Evolutionary conservation across 352 stramenopile species (phyloP), one percentile per base, ranked within the genome.

Genomic region (Globisporangium abappressorium): DNA sequence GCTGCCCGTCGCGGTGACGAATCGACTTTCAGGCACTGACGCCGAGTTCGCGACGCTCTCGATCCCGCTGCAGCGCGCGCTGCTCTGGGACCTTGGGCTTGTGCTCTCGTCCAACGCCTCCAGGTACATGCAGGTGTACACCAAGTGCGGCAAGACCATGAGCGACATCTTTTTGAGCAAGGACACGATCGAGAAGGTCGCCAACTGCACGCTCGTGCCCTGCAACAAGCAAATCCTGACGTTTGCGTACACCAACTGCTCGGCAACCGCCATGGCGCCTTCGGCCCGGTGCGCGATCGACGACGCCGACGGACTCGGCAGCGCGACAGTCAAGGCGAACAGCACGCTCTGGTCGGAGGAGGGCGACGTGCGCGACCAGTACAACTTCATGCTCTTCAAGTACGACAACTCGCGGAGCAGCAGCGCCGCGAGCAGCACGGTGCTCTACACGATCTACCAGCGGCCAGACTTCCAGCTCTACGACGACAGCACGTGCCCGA

Each of bases 381-480:
- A 71, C 5, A 64, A 85, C 59, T 76, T 85, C 49, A 74, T 49
- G 51, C 41, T 89, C 14, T 85, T 72, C 58, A 72, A 72, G n/a
- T 70, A 82, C 49, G 65, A 66, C 41, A 66, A 12, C 5, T 33
- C 49, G 7, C 34, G 7, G 33, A 68, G 56, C n/a, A 58, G 14
- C 34, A 34, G 54, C 54, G 9, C 8, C 15, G 15, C 57, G 11
- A 56, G 26, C 28, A 41, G 59, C 33, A 65, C 65, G 14, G 55
- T 66, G 49, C 57, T 84, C 22, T 84, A 81, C 68, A 85, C 76
- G 24, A 85, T 89, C 57, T 79, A 83, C 64, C 79, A 89, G 60
- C 59, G 71, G 2, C 55, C 70, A n/a, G 60, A 47, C 7, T 36
- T 73, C 8, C 49, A 70, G 5, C 63, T 64, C 2, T 57, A 69